phyloP scores from a whole-genome alignment of 768 basidiomycete species.

The Cystoderma amianthinum region DNA sequence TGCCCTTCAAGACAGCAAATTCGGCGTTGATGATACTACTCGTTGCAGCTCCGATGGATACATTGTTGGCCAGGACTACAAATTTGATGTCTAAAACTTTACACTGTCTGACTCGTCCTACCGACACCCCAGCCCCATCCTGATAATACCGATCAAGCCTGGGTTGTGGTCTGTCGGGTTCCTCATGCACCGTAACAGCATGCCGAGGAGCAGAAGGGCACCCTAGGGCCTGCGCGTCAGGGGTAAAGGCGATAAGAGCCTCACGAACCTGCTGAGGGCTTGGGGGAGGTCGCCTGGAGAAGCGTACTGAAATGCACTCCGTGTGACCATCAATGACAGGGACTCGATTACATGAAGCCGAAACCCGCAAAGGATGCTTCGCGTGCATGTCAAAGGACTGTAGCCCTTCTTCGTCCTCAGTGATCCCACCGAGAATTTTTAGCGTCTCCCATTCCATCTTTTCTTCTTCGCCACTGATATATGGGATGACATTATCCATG shows the following conservation, averaged over 20 bases:
- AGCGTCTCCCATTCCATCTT: slow-evolving; percentile 99
- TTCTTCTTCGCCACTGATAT: slow-evolving; percentile 91
- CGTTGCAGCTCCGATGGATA: slow-evolving; percentile 93
- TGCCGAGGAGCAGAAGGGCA: slow-evolving; percentile 84
- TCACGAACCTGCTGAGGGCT: slow-evolving; percentile 83
- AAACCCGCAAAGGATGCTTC: slow-evolving; percentile 75
- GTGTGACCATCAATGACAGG: slow-evolving; percentile 95
- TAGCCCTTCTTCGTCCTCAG: slow-evolving; percentile 42
- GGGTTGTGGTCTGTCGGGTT: slow-evolving; percentile 90
- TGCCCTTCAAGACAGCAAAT: slow-evolving; percentile 77
- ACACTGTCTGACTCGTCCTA: slow-evolving; percentile 88
- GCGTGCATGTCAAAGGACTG: slow-evolving; percentile 83
- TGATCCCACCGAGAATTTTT: slow-evolving; percentile 89
- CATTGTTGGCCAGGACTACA: slow-evolving; percentile 88
- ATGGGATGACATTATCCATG: slow-evolving; percentile 92
- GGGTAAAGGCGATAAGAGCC: slow-evolving; percentile 67
- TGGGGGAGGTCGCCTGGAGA: slow-evolving; percentile 73
- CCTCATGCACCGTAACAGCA: slow-evolving; percentile 88
- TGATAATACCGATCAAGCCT: slow-evolving; percentile 86
- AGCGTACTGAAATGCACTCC: slow-evolving; percentile 83
- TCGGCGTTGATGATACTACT: slow-evolving; percentile 97
- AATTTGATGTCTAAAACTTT: slow-evolving; percentile 94
- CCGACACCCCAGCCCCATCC: slow-evolving; percentile 85
- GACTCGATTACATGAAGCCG: slow-evolving; percentile 91
- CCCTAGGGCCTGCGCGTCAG: slow-evolving; percentile 66